These are phyloP conservation scores for Rosa lucieae DNA, from an alignment of 306 rosid species.

Conservation along the genomic window DNA sequence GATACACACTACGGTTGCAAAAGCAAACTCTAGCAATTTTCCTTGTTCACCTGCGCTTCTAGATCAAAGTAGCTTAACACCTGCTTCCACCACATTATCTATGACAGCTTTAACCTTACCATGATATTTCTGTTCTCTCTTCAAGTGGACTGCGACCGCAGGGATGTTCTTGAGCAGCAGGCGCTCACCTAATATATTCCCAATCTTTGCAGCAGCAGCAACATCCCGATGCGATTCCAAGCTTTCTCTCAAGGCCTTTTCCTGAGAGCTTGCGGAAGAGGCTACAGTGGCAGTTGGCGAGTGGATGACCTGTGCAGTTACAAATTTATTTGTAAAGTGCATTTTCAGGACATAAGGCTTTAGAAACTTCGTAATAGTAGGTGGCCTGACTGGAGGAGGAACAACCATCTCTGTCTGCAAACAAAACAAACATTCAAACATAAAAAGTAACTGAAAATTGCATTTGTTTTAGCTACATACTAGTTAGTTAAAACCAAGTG, in stretches of 20 bases:
- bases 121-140: constrained; percentile 91
- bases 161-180: constrained; percentile 69
- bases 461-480: too few relatives aligned
- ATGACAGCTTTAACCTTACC: constrained; percentile 87
- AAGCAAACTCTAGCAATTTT: too few relatives aligned
- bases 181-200: constrained; percentile 78
- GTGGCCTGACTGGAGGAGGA: constrained; percentile 72
- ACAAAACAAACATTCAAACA: not conserved
- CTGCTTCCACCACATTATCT: constrained; percentile 72
- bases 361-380: constrained; percentile 53
- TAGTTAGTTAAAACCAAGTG: too few relatives aligned
- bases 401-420: constrained; percentile 59
- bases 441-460: too few relatives aligned
- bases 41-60: too few relatives aligned
- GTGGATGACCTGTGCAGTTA: constrained; percentile 78
- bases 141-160: constrained; percentile 71
- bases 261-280: constrained; percentile 77
- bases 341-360: constrained; percentile 88
- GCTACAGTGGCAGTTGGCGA: constrained; percentile 84
- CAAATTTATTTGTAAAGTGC: constrained; percentile 84
- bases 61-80: constrained; percentile 63
- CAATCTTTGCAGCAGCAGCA: constrained; percentile 91
- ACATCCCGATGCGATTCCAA: constrained; percentile 68
- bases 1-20: too few relatives aligned
- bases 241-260: constrained; percentile 59